Evolutionary conservation across 192 early-diverging fungal genomes (phyloP), one percentile per base, ranked within the genome.

Genomic region (Backusella tuberculispora): DNA sequence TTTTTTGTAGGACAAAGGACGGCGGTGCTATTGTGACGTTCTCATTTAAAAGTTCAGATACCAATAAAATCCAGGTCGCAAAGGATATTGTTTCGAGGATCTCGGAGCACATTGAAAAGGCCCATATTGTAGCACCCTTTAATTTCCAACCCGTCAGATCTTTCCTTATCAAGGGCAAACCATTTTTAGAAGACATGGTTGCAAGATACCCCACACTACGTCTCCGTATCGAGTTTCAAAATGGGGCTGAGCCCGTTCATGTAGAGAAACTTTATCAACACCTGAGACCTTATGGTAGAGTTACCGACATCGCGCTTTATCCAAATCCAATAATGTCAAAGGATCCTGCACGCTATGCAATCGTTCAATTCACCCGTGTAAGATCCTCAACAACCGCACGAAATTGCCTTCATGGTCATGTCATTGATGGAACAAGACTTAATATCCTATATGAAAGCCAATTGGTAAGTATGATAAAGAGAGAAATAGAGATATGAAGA

Each of bases 381-480:
- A 89, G 95, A 7, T 83, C 90, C 1, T 95, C 98, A 19, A 94
- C 97, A 4, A 92, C 92, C 66, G 98, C 98, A 5, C 87, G 92
- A 26, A 96, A 95, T 75, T 99, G 98, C 83, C 82, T 96, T 41
- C 93, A 99, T 74, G 95, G 95, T 24, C 75, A 90, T 68, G 74
- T 85, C 5, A 80, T 98, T 56, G 86, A 90, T 29, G 86, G 83
- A 5, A 94, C 96, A 0, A 77, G 83, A 40, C 75, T 94, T 26
- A 78, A 77, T 40, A 83, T 92, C 37, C 78, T 84, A 14, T 95
- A 90, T 78, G 90, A 92, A 45, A 78, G 79, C 26, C 84, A 84
- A 43, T 43, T 89, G 53, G 83, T 84, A 77, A 75, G 19, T 26
- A 26, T 60, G 9, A 60, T 4, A 8, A 7, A 15, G 47, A 48